phyloP scores from a whole-genome alignment of 768 basidiomycete species.

The Mycena pura region DNA sequence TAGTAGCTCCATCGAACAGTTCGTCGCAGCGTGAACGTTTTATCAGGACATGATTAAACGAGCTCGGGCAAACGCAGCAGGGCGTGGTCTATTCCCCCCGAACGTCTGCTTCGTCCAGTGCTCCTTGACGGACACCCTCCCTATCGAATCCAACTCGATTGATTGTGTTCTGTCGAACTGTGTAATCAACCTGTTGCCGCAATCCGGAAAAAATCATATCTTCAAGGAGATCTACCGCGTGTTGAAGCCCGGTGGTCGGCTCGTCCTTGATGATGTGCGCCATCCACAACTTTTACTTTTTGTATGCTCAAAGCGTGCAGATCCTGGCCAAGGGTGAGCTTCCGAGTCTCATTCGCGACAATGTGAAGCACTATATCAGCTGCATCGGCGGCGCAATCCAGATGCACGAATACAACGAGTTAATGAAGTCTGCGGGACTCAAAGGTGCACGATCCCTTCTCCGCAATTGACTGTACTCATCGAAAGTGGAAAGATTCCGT shows the following conservation, averaged over 20 bases:
- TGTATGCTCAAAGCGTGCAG: slow-evolving; percentile 31
- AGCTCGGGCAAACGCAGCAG: slow-evolving; percentile 52
- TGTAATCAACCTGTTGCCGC: slow-evolving; percentile 57
- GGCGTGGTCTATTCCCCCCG: slow-evolving; percentile 50
- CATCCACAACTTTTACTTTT: no score
- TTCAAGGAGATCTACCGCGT: slow-evolving; percentile 56
- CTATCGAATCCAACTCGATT: slow-evolving; percentile 53
- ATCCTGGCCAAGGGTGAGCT: slow-evolving; percentile 54
- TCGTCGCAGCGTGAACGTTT: not conserved
- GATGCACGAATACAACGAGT: slow-evolving; percentile 43
- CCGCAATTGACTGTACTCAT: not conserved
- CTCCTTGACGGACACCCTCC: slow-evolving; percentile 49
- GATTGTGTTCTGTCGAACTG: slow-evolving; percentile 67
- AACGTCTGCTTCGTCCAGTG: slow-evolving; percentile 57
- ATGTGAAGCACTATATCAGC: slow-evolving; percentile 48
- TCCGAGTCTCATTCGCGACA: slow-evolving; percentile 47
- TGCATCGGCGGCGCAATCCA: slow-evolving; percentile 57
- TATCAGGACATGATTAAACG: slow-evolving; percentile 57
- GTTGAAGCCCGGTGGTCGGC: slow-evolving; percentile 62
- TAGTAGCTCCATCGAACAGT: not conserved
- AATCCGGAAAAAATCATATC: slow-evolving; percentile 45
- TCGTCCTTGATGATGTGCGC: slow-evolving; percentile 58
- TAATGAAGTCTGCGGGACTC: slow-evolving; percentile 51
- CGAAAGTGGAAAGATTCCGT: slow-evolving; percentile 40
- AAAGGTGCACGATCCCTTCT: slow-evolving; percentile 35